Percentiles rank a stretch among this genome's conserved stretches.
These are phyloP conservation scores for Petrea volubilis DNA, from an alignment of 257 asterid genomes.

Conservation along the genomic window DNA sequence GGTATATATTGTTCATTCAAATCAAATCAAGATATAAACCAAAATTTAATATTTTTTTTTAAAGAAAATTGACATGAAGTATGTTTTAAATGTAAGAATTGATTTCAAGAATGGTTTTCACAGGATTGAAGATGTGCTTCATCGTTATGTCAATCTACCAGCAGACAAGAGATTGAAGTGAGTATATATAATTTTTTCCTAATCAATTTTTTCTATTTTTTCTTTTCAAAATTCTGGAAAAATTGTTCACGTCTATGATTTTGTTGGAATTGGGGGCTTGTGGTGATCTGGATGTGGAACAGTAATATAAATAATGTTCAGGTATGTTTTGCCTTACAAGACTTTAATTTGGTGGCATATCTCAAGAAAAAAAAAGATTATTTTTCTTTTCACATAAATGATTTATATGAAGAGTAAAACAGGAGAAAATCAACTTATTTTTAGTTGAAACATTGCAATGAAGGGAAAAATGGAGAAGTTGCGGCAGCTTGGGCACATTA, in stretches of 20 bases:
- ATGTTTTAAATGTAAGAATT: background rate
- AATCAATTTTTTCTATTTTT: too few species aligned
- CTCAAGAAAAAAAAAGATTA: background rate
- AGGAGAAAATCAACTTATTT: background rate
- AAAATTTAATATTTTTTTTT: background rate
- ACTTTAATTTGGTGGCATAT: background rate
- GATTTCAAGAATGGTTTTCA: background rate
- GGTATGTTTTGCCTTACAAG: constrained; percentile 33
- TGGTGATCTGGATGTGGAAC: background rate
- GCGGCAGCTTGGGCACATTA: constrained; percentile 38
- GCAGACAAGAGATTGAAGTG: constrained; percentile 49
- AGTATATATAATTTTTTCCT: background rate
- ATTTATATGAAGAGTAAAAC: background rate
- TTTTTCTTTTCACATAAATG: too few species aligned
- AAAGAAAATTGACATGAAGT: background rate
- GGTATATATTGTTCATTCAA: constrained; percentile 16
- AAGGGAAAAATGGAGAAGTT: constrained; percentile 56
- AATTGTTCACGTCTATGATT: too few species aligned
- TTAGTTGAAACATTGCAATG: constrained; percentile 6
- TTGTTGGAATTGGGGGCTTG: background rate
- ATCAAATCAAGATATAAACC: background rate
- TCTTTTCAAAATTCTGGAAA: too few species aligned
- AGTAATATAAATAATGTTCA: constrained; percentile 51
- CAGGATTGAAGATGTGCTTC: constrained; percentile 58
- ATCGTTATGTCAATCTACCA: constrained; percentile 41